Conservation (phyloP, 148 eudicot species). For the Amaranthus hypochondriacus region DNA sequence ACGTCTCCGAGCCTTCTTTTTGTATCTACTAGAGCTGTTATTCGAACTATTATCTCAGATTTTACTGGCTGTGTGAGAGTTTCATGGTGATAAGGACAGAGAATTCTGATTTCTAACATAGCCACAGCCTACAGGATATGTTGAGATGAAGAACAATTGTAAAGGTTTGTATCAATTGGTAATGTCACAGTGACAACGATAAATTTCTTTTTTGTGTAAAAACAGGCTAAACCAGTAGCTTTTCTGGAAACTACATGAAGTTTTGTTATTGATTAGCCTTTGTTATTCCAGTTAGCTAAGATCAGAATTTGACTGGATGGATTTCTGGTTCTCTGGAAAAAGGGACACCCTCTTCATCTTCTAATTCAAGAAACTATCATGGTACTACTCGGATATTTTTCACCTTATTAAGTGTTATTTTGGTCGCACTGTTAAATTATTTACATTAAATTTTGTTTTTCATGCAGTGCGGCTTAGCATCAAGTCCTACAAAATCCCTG, state of each 20-base stretch:
- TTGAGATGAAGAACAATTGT: no score
- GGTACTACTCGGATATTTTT: conserved; percentile 33
- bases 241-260: conserved; percentile 37
- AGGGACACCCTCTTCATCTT: conserved; percentile 42
- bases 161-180: no score
- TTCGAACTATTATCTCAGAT: no score
- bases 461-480: conserved; percentile 88
- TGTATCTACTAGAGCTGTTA: no score
- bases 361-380: conserved; percentile 43
- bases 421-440: conserved; percentile 8
- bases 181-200: no score
- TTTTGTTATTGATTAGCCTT: conserved; percentile 25
- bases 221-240: no score
- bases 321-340: conserved; percentile 35
- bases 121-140: no score
- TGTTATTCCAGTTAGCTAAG: neutral
- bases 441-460: conserved; percentile 24
- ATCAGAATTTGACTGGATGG: conserved; percentile 11
- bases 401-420: neutral
- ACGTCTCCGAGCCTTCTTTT: no score
- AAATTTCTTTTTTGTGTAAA: no score
- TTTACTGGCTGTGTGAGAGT: no score
- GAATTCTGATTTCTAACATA: no score
- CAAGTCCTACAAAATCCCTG: conserved; percentile 92
- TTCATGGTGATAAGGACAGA: no score